Evolutionary conservation across 768 basidiomycete genomes (phyloP).

Genomic region (Hortiboletus flavorubellus): DNA sequence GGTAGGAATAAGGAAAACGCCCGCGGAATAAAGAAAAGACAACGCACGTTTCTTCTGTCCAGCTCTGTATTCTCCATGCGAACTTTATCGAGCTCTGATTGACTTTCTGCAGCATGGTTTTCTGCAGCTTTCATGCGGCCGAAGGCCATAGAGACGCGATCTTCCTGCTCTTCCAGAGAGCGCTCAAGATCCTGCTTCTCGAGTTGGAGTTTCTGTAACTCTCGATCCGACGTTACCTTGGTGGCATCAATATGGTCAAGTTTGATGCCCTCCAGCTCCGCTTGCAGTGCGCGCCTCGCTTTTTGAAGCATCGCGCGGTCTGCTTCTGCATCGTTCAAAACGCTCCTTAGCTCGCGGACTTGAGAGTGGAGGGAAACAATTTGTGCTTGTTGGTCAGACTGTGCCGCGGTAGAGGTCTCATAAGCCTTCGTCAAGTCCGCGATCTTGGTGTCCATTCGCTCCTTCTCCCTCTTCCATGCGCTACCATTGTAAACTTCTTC

Average conservation of each 20-base stretch:
- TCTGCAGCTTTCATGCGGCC: slow-evolving; percentile 85
- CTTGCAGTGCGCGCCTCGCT: slow-evolving; percentile 75
- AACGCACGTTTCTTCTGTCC: slow-evolving; percentile 68
- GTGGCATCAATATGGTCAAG: slow-evolving; percentile 67
- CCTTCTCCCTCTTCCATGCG: slow-evolving; percentile 86
- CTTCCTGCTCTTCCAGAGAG: slow-evolving; percentile 73
- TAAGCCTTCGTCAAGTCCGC: slow-evolving; percentile 70
- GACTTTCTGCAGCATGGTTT: slow-evolving; percentile 67
- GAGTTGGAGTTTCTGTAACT: slow-evolving; percentile 70
- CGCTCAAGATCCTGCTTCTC: slow-evolving; percentile 82
- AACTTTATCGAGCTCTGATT: slow-evolving; percentile 70
- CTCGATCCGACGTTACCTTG: slow-evolving; percentile 68
- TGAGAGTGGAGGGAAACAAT: slow-evolving; percentile 83
- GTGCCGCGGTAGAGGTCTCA: slow-evolving; percentile 65
- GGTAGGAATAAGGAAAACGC: neutral
- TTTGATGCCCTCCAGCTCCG: slow-evolving; percentile 78
- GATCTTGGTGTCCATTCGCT: slow-evolving; percentile 82
- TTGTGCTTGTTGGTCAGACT: slow-evolving; percentile 79
- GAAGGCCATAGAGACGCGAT: slow-evolving; percentile 65
- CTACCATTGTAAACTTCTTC: slow-evolving; percentile 75
- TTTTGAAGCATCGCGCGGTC: slow-evolving; percentile 77
- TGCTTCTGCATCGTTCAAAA: slow-evolving; percentile 83
- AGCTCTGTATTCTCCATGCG: slow-evolving; percentile 80
- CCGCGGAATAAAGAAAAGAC: neutral
- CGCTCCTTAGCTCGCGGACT: slow-evolving; percentile 76